Evolutionary conservation across 805 yeast genomes (phyloP).

Genomic region (Lipomyces oligophaga): DNA sequence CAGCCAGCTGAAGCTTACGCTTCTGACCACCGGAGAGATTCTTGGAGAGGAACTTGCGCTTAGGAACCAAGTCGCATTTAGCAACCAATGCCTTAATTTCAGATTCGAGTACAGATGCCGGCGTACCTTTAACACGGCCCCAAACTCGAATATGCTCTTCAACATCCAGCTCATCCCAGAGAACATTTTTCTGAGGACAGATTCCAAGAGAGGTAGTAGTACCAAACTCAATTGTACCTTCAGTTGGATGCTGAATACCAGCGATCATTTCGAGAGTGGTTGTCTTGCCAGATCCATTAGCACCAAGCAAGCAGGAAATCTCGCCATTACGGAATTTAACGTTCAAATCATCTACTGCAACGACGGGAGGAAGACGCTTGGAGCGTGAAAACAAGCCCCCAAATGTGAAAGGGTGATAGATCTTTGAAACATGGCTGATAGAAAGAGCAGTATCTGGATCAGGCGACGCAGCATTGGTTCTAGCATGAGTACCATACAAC

Average conservation of each 20-base stretch:
- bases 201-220: constrained; percentile 34
- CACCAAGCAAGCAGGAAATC: constrained; percentile 38
- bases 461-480: constrained; percentile 18
- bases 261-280: constrained; percentile 40
- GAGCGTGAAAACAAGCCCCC: constrained; percentile 10
- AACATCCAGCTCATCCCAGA: constrained; percentile 39
- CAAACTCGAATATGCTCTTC: constrained; percentile 37
- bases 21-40: constrained; percentile 39
- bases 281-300: constrained; percentile 42
- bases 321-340: constrained; percentile 35
- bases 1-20: constrained; percentile 39
- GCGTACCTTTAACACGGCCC: constrained; percentile 37
- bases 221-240: constrained; percentile 32
- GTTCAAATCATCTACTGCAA: constrained; percentile 36
- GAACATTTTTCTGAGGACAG: constrained; percentile 39
- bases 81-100: constrained; percentile 30
- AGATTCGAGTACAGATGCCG: constrained; percentile 15
- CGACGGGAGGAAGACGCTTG: constrained; percentile 26
- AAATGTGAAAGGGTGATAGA: constrained; percentile 30
- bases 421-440: constrained; percentile 31
- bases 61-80: constrained; percentile 35
- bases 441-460: constrained; percentile 30
- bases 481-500: constrained; percentile 31
- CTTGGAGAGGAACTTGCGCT: constrained; percentile 29
- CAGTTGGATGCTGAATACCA: constrained; percentile 35